Percentiles rank a stretch among this genome's conserved stretches.
Conservation (phyloP, 495 filamentous ascomycete genomes). For the Neurospora hispaniola region DNA sequence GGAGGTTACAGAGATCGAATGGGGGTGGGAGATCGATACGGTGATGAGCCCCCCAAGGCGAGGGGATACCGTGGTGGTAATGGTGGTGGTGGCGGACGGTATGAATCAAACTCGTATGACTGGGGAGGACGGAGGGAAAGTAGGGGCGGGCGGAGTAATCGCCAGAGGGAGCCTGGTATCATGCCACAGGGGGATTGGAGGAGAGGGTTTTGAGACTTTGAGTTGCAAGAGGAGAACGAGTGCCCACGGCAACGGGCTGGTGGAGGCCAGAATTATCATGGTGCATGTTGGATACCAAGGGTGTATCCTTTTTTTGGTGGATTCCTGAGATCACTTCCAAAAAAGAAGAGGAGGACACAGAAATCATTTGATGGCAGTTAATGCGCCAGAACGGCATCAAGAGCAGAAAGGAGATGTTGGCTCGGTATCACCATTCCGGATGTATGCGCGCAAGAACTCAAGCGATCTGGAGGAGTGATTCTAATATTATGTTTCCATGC, state of each 20-base stretch:
- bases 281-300: neutral
- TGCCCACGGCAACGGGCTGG: neutral
- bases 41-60: neutral
- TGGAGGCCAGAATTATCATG: neutral
- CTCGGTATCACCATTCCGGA: neutral
- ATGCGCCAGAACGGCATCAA: neutral
- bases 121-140: slow-evolving; percentile 5
- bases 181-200: slow-evolving; percentile 50
- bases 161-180: neutral
- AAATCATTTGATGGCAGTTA: neutral
- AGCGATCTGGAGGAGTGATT: neutral
- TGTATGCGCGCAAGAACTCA: neutral
- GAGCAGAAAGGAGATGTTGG: neutral
- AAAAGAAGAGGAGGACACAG: no score
- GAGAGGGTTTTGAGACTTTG: slow-evolving; percentile 26
- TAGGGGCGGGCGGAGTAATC: slow-evolving; percentile 11
- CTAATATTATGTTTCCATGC: neutral
- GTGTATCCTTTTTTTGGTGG: neutral
- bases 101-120: neutral
- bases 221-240: neutral
- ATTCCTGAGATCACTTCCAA: neutral
- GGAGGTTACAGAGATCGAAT: slow-evolving; percentile 7
- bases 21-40: neutral
- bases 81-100: neutral
- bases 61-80: neutral